These are phyloP conservation scores for Physcomitrium patens DNA, from an alignment of 225 moss, liverwort and hornwort genomes.

Conservation along the genomic window DNA sequence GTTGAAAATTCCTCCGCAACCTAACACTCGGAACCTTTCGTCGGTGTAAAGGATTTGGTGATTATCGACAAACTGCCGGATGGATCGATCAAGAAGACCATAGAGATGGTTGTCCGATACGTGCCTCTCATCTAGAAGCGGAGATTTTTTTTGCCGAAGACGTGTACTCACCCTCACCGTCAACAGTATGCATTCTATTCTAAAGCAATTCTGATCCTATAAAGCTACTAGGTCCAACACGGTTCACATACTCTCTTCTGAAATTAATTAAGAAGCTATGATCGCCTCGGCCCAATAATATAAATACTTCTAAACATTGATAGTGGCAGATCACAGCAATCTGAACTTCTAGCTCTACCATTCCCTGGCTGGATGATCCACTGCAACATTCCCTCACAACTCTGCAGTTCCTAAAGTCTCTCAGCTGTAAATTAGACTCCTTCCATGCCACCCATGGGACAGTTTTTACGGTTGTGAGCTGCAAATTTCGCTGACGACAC, in stretches of 20 bases:
- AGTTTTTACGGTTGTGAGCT: neutral
- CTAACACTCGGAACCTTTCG: too few species aligned
- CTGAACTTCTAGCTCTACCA: neutral
- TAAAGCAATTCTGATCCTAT: conserved; percentile 38
- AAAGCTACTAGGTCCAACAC: conserved; percentile 39
- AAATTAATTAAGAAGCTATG: conserved; percentile 32
- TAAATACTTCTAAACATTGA: conserved; percentile 13
- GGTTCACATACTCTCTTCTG: conserved; percentile 18
- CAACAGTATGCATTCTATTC: conserved; percentile 30
- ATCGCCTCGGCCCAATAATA: conserved; percentile 36
- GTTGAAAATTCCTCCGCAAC: too few species aligned
- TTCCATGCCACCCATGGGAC: neutral
- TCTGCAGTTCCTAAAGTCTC: conserved; percentile 7
- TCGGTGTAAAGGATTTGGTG: conserved; percentile 66
- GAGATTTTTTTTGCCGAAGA: conserved; percentile 39
- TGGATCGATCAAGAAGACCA: conserved; percentile 72
- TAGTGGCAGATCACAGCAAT: conserved; percentile 10
- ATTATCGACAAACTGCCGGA: conserved; percentile 80
- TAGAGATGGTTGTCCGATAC: conserved; percentile 87
- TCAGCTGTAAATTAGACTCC: conserved; percentile 27
- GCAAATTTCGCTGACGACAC: neutral
- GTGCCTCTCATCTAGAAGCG: conserved; percentile 70
- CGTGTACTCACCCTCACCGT: neutral
- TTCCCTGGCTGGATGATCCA: neutral
- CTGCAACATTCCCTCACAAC: neutral